Evolutionary conservation across 176 grass and related monocot genomes (phyloP).

Genomic region (Zizania latifolia): DNA sequence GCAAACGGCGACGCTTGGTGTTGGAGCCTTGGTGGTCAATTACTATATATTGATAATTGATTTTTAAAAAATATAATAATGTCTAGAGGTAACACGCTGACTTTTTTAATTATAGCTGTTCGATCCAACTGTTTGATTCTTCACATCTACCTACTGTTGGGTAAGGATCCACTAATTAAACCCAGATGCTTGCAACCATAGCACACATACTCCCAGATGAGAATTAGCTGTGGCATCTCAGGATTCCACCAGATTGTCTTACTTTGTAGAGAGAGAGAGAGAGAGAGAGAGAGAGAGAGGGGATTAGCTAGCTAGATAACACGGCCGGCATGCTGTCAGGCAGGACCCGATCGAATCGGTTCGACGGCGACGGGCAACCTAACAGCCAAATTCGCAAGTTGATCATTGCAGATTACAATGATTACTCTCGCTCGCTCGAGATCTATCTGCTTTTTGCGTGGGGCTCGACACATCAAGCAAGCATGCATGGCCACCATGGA

Average conservation of each 20-base stretch:
- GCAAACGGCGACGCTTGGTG: too few species aligned
- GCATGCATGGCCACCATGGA: neutral
- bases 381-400: conserved; percentile 14
- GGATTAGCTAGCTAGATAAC: neutral
- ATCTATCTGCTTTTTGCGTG: neutral
- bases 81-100: too few species aligned
- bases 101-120: too few species aligned
- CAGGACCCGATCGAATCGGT: conserved; percentile 26
- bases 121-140: too few species aligned
- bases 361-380: conserved; percentile 37
- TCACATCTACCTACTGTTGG: too few species aligned
- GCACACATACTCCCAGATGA: neutral
- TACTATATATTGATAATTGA: too few species aligned
- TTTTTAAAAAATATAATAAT: too few species aligned
- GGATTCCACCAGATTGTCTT: conserved; percentile 37
- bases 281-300: neutral
- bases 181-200: neutral
- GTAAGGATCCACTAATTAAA: too few species aligned
- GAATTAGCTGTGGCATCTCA: conserved; percentile 34
- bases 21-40: too few species aligned
- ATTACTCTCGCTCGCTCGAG: conserved; percentile 5
- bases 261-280: neutral
- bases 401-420: conserved; percentile 31
- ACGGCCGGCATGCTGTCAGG: neutral
- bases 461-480: neutral